Conservation (phyloP, 2,329 filamentous ascomycete genomes). For the Scytalidium sp. region DNA sequence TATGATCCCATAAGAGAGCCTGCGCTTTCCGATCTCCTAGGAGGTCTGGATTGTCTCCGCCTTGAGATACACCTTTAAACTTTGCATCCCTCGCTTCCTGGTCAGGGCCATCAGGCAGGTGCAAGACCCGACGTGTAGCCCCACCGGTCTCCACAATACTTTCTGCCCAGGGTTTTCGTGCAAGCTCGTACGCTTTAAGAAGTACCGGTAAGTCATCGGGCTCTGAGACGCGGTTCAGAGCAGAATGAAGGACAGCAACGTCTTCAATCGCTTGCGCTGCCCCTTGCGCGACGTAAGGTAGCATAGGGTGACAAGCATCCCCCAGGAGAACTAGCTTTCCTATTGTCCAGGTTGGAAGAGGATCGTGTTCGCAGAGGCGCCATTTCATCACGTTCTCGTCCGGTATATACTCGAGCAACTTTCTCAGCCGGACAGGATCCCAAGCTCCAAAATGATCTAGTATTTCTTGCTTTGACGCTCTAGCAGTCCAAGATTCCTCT, state of each 20-base stretch:
- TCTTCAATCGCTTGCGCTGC: slow-evolving; percentile 66
- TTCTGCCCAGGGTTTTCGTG: slow-evolving; percentile 43
- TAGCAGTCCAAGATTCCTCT: slow-evolving; percentile 43
- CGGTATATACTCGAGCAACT: slow-evolving; percentile 42
- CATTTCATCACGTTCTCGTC: slow-evolving; percentile 54
- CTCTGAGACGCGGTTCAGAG: slow-evolving; percentile 46
- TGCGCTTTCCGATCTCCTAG: too few relatives aligned
- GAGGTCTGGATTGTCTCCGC: too few relatives aligned
- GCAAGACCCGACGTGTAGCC: slow-evolving; percentile 41
- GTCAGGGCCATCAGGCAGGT: slow-evolving; percentile 49
- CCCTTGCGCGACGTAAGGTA: slow-evolving; percentile 59
- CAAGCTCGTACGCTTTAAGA: slow-evolving; percentile 38
- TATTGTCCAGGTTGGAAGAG: slow-evolving; percentile 5
- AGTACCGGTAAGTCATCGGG: slow-evolving; percentile 40
- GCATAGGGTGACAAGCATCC: slow-evolving; percentile 60
- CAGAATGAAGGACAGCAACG: slow-evolving; percentile 56
- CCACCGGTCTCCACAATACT: slow-evolving; percentile 56
- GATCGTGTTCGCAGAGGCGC: slow-evolving; percentile 51
- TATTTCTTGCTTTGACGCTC: slow-evolving; percentile 37
- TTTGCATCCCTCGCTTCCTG: slow-evolving; percentile 52
- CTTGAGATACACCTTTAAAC: too few relatives aligned
- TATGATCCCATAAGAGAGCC: too few relatives aligned
- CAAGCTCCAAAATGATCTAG: slow-evolving; percentile 59
- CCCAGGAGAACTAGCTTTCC: slow-evolving; percentile 35
- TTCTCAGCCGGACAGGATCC: slow-evolving; percentile 45